Evolutionary conservation across 2,329 filamentous ascomycete genomes (phyloP).

Genomic region (Neofusicoccum sp.): DNA sequence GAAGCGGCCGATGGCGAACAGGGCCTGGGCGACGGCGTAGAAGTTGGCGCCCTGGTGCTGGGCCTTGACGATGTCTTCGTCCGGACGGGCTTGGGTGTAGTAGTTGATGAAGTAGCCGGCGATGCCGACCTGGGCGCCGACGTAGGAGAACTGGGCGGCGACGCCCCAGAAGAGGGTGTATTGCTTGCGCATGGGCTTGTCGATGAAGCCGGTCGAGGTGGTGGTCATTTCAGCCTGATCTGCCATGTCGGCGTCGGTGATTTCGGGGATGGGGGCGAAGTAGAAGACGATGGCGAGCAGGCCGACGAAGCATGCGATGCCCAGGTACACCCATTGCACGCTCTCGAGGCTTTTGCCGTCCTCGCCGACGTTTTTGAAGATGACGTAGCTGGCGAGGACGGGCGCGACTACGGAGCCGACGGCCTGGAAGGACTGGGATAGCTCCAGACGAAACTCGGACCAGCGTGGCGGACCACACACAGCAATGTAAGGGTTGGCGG

Average conservation of each 20-base stretch:
- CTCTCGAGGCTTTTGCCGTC: slow-evolving; percentile 58
- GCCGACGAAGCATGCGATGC: slow-evolving; percentile 70
- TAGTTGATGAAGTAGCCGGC: slow-evolving; percentile 48
- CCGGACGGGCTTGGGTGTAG: slow-evolving; percentile 34
- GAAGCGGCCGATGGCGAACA: slow-evolving; percentile 39
- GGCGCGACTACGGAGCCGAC: slow-evolving; percentile 73
- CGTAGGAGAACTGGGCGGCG: slow-evolving; percentile 55
- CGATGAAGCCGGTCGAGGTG: slow-evolving; percentile 50
- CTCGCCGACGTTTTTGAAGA: slow-evolving; percentile 64
- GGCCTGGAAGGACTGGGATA: slow-evolving; percentile 75
- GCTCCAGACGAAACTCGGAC: slow-evolving; percentile 73
- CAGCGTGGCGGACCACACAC: slow-evolving; percentile 72
- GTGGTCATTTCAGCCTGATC: slow-evolving; percentile 40
- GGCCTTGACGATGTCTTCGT: slow-evolving; percentile 25
- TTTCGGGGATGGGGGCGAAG: slow-evolving; percentile 66
- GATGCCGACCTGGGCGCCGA: slow-evolving; percentile 53
- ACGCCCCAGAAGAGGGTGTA: slow-evolving; percentile 38
- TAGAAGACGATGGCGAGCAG: slow-evolving; percentile 66
- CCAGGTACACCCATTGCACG: slow-evolving; percentile 80
- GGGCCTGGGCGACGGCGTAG: slow-evolving; percentile 38
- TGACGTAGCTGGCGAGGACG: slow-evolving; percentile 69
- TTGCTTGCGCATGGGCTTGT: slow-evolving; percentile 66
- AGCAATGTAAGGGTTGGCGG: slow-evolving; percentile 73
- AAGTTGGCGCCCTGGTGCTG: slow-evolving; percentile 38
- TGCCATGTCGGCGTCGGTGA: slow-evolving; percentile 68